Evolutionary conservation across 257 asterid genomes (phyloP).

Genomic region (Penstemon eatonii): DNA sequence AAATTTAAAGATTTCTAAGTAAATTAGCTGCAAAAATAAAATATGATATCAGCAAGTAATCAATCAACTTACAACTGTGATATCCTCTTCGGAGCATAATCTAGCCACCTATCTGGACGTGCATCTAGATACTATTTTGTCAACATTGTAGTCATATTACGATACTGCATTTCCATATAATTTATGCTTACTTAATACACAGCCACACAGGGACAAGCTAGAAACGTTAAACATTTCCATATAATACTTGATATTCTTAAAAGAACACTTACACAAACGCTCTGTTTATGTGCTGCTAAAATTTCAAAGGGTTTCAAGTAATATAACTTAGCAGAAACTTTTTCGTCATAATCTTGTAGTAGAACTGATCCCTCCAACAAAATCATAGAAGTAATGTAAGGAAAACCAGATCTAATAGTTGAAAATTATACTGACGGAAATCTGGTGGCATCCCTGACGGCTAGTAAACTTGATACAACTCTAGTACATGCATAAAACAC

Average conservation of each 20-base stretch:
- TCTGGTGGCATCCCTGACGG: conserved; percentile 89
- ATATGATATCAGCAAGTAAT: conserved; percentile 16
- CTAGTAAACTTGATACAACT: conserved; percentile 86
- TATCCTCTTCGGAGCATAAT: conserved; percentile 89
- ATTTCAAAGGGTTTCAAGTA: too few relatives aligned
- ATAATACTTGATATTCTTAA: too few relatives aligned
- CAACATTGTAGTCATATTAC: conserved; percentile 98
- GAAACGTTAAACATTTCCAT: conserved; percentile 13
- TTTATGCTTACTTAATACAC: conserved; percentile 33
- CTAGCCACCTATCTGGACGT: conserved; percentile 96
- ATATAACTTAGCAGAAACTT: too few relatives aligned
- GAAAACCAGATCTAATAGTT: conserved; percentile 80
- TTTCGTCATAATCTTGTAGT: too few relatives aligned
- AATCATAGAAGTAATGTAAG: too few relatives aligned
- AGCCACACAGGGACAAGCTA: background rate
- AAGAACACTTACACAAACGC: too few relatives aligned
- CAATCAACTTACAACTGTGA: conserved; percentile 73
- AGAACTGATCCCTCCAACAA: too few relatives aligned
- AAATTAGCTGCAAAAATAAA: conserved; percentile 10
- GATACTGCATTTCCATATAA: conserved; percentile 82
- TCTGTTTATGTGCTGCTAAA: too few relatives aligned
- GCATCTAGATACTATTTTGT: conserved; percentile 93
- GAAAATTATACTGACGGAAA: conserved; percentile 94
- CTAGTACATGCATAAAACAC: conserved; percentile 45
- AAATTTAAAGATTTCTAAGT: conserved; percentile 5